Percentiles rank a stretch among this genome's conserved stretches.
Conservation (phyloP, 768 basidiomycete genomes). For the Mycena sanguinolenta region DNA sequence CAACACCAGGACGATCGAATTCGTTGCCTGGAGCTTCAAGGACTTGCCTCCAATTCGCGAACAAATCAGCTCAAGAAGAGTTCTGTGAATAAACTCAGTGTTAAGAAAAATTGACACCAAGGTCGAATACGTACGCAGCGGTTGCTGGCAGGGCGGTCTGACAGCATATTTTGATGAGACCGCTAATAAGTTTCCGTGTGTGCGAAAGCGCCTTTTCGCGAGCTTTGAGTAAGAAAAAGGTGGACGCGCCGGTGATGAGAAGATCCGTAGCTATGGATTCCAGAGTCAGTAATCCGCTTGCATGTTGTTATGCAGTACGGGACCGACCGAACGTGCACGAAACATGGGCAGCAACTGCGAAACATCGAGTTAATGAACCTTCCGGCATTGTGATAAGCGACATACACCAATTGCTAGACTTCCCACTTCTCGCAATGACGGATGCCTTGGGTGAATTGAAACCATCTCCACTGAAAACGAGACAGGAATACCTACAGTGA, state of each 20-base stretch:
- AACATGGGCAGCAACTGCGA: conserved; percentile 16
- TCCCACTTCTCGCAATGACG: conserved; percentile 8
- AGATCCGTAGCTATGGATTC: conserved; percentile 21
- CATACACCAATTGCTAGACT: conserved; percentile 18
- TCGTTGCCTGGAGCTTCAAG: conserved; percentile 9
- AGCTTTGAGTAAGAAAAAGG: too few relatives aligned
- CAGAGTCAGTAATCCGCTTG: too few relatives aligned
- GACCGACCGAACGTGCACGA: conserved; percentile 20
- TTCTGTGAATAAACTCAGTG: too few relatives aligned
- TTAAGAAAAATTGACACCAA: too few relatives aligned
- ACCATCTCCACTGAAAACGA: neutral
- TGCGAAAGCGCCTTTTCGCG: conserved; percentile 3
- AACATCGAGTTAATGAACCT: neutral
- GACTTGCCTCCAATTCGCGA: conserved; percentile 5
- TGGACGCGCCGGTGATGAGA: conserved; percentile 19
- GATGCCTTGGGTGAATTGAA: conserved; percentile 3
- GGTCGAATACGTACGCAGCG: neutral
- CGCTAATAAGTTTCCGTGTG: conserved; percentile 1
- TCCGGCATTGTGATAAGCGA: neutral
- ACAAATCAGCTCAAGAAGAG: conserved; percentile 13
- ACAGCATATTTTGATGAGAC: neutral
- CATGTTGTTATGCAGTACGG: too few relatives aligned
- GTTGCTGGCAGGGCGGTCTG: neutral
- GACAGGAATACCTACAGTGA: conserved; percentile 2
- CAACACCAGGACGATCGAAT: conserved; percentile 9